Evolutionary conservation across 768 basidiomycete species (phyloP).

Genomic region (Rhodotorula babjevae): DNA sequence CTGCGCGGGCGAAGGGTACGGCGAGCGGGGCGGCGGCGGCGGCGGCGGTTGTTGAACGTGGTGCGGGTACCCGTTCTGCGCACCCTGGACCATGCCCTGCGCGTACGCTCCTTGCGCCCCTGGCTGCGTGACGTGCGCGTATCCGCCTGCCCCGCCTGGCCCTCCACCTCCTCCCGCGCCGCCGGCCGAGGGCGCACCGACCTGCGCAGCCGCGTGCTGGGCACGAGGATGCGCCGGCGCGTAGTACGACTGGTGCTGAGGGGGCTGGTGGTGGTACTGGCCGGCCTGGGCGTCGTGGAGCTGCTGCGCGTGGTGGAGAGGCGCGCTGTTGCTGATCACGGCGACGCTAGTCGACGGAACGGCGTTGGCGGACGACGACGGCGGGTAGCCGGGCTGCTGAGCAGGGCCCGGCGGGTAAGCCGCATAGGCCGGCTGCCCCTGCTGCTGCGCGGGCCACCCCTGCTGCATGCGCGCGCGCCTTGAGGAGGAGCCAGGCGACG

Average conservation of each 20-base stretch:
- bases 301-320: background rate
- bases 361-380: too few relatives aligned
- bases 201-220: background rate
- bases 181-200: background rate
- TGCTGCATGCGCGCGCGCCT: too few relatives aligned
- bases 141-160: background rate
- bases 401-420: too few relatives aligned
- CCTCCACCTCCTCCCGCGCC: too few relatives aligned
- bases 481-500: too few relatives aligned
- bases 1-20: rapidly evolving
- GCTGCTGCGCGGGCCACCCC: too few relatives aligned
- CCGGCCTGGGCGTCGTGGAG: background rate
- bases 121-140: too few relatives aligned
- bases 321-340: background rate
- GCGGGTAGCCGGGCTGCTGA: too few relatives aligned
- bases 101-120: background rate
- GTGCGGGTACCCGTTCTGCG: background rate
- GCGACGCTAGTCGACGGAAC: background rate
- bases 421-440: too few relatives aligned
- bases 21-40: background rate
- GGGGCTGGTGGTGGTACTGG: background rate
- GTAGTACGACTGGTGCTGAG: background rate
- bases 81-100: background rate
- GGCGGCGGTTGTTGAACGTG: background rate
- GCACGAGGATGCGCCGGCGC: too few relatives aligned